These are phyloP conservation scores for Juglanconis oblonga DNA, from an alignment of 2,329 filamentous ascomycete species.

Conservation along the genomic window DNA sequence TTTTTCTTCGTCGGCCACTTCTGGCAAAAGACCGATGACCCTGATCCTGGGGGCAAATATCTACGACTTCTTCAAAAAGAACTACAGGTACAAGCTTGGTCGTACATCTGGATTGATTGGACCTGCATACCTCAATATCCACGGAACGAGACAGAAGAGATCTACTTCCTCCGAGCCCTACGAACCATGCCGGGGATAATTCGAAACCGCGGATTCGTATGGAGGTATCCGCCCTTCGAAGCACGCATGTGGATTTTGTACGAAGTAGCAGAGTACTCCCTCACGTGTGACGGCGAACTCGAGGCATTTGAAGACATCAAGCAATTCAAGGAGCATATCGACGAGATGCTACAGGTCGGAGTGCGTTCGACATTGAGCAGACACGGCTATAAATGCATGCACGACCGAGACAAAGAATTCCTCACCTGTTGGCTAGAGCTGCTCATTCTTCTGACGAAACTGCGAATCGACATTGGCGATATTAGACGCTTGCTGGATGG, in stretches of 20 bases:
- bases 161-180: constrained; percentile 23
- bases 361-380: constrained; percentile 10
- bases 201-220: constrained; percentile 24
- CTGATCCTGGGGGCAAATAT: constrained; percentile 24
- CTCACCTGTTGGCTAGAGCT: constrained; percentile 11
- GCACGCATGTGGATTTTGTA: constrained; percentile 27
- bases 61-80: constrained; percentile 21
- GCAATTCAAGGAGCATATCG: too few species aligned
- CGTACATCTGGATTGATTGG: constrained; percentile 28
- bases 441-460: constrained; percentile 20
- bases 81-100: constrained; percentile 22
- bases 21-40: constrained; percentile 23
- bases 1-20: constrained; percentile 28
- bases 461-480: neutral
- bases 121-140: constrained; percentile 25
- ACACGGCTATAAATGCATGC: constrained; percentile 13
- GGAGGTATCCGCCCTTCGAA: constrained; percentile 25
- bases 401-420: constrained; percentile 12
- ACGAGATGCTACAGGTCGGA: neutral
- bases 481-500: neutral
- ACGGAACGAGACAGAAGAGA: constrained; percentile 19
- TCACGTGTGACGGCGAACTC: constrained; percentile 7
- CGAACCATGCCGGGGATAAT: constrained; percentile 24
- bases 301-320: neutral
- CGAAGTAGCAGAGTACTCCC: constrained; percentile 13